Base-by-base conservation (phyloP, 2,329 filamentous ascomycete genomes). In the Xylaria sp. region DNA sequence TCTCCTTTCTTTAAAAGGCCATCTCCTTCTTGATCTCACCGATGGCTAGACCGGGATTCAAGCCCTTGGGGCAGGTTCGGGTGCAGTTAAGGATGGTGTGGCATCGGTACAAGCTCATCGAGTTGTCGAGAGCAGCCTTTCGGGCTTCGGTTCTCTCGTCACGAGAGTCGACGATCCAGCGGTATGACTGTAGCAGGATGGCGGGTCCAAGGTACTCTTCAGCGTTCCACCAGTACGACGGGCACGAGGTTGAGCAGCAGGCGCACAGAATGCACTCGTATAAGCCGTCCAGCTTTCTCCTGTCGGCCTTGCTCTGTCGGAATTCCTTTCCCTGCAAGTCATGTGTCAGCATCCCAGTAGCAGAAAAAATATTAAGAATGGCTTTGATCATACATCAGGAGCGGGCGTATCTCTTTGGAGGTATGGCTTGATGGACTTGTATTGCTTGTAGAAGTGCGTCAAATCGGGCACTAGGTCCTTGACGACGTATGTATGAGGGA, bases 171-270 rank as follows among this genome's bases (percentile, higher is more conserved):
- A 91, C 92, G 75, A 99, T 88, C 96, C 96, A 99, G 80, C 95
- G 91, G 90, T 98, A 99, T 9, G 94, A 97, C 85, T 99, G 96
- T 75, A 99, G 90, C 63, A 99, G 92, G 70, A 99, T 93, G 75
- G 96, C 96, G 69, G 96, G 96, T 73, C 96, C 96, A 60, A 99
- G 93, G 86, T 99, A 99, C 84, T 98, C 94, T 85, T 98, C 94
- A 76, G 92, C 91, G 87, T 99, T 99, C 96, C 96, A 99, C 96
- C 96, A 99, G 88, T 99, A 99, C 20, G 94, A 98, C n/a, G 96
- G 96, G 88, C 96, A 99, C 56, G 95, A 97, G 25, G 96, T 99
- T 75, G 93, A 96, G 90, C 96, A 99, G 91, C 96, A 99, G 77
- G 95, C 95, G 87, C 96, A 99, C 68, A 99, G 91, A 83, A 99